Base-by-base conservation (phyloP, 2,329 filamentous ascomycete species). In the Cadophora luteo-olivacea region DNA sequence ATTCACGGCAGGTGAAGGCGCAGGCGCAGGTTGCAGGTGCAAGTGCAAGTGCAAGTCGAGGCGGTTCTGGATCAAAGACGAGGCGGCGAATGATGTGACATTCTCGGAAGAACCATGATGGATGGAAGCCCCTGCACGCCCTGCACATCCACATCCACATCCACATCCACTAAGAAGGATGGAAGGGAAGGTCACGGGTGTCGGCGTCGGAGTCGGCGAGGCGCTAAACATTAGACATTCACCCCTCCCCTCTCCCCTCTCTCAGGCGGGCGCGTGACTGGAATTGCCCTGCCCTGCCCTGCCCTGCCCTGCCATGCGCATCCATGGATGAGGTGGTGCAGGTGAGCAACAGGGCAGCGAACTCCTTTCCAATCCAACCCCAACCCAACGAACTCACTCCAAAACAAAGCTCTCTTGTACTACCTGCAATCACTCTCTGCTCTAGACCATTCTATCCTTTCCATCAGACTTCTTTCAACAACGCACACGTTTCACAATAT, bases 401-500 rank as follows among this genome's bases (percentile, higher is more conserved):
- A 64, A 24, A 54, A 55, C 33, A 55, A 64, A 25, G 51, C 36
- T 29, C 64, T 61, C 33, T 22, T 67, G 68, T 67, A 61, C 61
- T 32, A 66, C 68, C 22, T 32, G 29, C 48, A 52, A 62, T 1
- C 68, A 62, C 52, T 52, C 22, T 63, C 55, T 60, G 63, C 61
- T 68, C 64, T 65, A 63, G 52, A 36, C 57, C 36, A 45, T 58
- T 60, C 61, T 65, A 61, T 49, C 51, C 22, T 48, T 61, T 38
- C 12, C 36, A 64, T 52, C 49, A 25, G 58, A 48, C 49, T 67
- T 60, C 16, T 52, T 48, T 29, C 58, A 38, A 41, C 41, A 24
- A 14, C 14, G 19, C 61, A 57, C 61, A 65, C 67, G 66, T 74
- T 65, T 49, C 68, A 72, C 72, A 72, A 62, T 64, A 75, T 74